phyloP scores from a whole-genome alignment of 495 filamentous ascomycete species.

The Pseudevernia furfuracea region DNA sequence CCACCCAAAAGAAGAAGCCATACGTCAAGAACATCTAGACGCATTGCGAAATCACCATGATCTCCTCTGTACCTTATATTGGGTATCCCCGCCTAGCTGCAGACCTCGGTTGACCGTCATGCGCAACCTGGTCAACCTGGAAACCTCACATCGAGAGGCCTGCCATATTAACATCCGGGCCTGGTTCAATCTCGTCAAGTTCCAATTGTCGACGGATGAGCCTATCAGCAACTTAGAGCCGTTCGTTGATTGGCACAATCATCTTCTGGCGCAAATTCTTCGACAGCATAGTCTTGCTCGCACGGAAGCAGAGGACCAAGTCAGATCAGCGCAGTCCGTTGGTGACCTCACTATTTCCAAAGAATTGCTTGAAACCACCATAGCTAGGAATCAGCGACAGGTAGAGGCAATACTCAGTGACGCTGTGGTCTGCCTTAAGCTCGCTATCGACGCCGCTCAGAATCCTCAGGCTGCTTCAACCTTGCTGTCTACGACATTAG shows the following conservation, averaged over 20 bases:
- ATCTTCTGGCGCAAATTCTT: conserved; percentile 47
- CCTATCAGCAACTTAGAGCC: conserved; percentile 44
- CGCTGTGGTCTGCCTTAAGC: conserved; percentile 45
- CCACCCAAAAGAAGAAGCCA: conserved; percentile 72
- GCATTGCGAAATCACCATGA: conserved; percentile 91
- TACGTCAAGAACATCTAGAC: conserved; percentile 70
- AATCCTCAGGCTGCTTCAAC: conserved; percentile 32
- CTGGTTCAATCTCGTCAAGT: conserved; percentile 72
- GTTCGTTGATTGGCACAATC: conserved; percentile 64
- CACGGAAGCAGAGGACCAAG: conserved; percentile 54
- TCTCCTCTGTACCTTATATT: conserved; percentile 82
- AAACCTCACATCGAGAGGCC: conserved; percentile 74
- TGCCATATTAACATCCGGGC: conserved; percentile 74
- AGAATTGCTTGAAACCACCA: conserved; percentile 46
- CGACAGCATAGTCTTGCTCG: conserved; percentile 52
- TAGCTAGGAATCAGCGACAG: conserved; percentile 54
- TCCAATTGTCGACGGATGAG: conserved; percentile 58
- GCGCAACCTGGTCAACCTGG: conserved; percentile 68
- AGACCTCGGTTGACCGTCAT: conserved; percentile 66
- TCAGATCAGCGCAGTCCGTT: conserved; percentile 30
- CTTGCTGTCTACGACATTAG: conserved; percentile 32
- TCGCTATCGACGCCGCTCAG: conserved; percentile 39
- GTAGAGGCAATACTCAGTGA: conserved; percentile 52
- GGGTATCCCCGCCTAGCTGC: conserved; percentile 63
- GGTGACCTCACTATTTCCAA: conserved; percentile 35